These are phyloP conservation scores for Avena atlantica DNA, from an alignment of 176 grass and related monocot genomes.

Conservation along the genomic window DNA sequence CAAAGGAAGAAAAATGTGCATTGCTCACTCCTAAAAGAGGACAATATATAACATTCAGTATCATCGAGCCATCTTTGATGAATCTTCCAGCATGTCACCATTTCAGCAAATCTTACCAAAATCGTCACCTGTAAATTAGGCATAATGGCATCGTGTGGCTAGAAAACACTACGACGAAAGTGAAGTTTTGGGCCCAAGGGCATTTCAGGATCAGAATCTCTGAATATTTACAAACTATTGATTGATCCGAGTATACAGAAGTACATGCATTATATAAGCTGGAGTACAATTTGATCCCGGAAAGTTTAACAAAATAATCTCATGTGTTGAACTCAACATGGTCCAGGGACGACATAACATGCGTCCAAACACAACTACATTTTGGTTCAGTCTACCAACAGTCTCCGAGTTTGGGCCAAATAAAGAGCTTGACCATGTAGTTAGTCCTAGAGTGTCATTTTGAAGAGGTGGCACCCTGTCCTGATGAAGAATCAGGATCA, in stretches of 20 bases:
- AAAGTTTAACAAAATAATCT: conserved; percentile 22
- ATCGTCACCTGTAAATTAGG: too few relatives aligned
- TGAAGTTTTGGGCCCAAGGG: neutral
- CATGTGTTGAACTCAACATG: neutral
- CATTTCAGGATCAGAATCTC: neutral
- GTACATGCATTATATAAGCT: neutral
- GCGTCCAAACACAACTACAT: neutral
- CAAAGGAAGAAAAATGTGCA: too few relatives aligned
- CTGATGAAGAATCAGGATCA: conserved; percentile 38
- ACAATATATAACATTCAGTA: too few relatives aligned
- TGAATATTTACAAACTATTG: neutral
- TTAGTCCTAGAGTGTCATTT: conserved; percentile 23
- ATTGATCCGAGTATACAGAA: neutral
- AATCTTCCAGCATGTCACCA: too few relatives aligned
- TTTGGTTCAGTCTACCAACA: conserved; percentile 21
- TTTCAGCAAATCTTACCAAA: too few relatives aligned
- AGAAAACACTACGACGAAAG: neutral
- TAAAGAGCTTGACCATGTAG: neutral
- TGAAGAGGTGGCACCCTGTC: conserved; percentile 30
- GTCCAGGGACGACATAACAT: neutral
- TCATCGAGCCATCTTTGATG: too few relatives aligned
- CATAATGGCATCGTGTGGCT: too few relatives aligned
- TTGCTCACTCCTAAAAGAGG: too few relatives aligned
- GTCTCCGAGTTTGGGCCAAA: neutral
- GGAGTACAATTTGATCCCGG: neutral